Conservation (phyloP, 495 filamentous ascomycete species). For the Annulohypoxylon bovei region DNA sequence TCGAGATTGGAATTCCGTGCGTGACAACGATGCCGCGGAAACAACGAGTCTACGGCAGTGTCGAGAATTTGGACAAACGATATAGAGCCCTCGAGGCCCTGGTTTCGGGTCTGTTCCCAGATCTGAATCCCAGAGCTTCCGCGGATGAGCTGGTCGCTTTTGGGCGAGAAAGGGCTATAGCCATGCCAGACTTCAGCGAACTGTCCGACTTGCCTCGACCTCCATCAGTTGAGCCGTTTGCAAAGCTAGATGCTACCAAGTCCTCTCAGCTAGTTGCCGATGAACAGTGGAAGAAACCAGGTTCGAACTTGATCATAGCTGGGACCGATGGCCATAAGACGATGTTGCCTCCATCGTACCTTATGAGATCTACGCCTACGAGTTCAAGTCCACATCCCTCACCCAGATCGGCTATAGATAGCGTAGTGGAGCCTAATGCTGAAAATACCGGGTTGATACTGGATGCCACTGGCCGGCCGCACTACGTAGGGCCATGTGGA, state of each 20-base stretch:
- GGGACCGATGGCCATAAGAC: conserved; percentile 25
- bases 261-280: background rate
- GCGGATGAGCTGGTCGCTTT: conserved; percentile 49
- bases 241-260: conserved; percentile 2
- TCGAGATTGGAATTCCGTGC: conserved; percentile 54
- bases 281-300: background rate
- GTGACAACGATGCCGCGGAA: conserved; percentile 59
- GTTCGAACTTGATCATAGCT: conserved; percentile 21
- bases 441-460: conserved; percentile 42
- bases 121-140: conserved; percentile 51
- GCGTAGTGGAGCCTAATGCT: background rate
- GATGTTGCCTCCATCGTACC: conserved; percentile 34
- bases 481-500: conserved; percentile 54
- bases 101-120: conserved; percentile 56
- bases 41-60: conserved; percentile 60
- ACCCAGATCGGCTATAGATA: background rate
- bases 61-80: conserved; percentile 58
- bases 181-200: conserved; percentile 46
- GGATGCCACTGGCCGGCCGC: conserved; percentile 49
- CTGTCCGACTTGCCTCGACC: conserved; percentile 1
- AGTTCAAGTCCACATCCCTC: background rate
- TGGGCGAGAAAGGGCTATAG: conserved; percentile 44
- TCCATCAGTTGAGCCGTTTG: background rate
- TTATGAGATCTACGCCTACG: conserved; percentile 8
- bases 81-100: conserved; percentile 58